Evolutionary conservation across 1,139 yeast genomes (phyloP).

Genomic region (Pichia sp.): DNA sequence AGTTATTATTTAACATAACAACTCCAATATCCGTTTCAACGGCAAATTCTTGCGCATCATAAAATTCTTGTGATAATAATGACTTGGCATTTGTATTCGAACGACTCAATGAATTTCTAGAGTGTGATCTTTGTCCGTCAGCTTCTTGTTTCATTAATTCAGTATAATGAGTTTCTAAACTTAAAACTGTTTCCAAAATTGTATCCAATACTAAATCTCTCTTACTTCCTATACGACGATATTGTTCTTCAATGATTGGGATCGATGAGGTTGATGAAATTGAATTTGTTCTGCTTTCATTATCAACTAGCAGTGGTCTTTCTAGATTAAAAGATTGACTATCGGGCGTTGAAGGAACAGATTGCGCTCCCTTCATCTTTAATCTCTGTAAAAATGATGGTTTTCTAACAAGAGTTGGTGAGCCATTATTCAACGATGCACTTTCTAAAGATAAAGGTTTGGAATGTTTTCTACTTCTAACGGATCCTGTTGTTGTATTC

Average conservation of each 20-base stretch:
- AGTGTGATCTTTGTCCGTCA: conserved; percentile 17
- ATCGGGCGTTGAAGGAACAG: conserved; percentile 6
- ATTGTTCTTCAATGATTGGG: background rate
- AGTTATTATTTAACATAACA: conserved; percentile 25
- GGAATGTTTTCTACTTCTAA: background rate
- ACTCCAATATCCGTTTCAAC: conserved; percentile 33
- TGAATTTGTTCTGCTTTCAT: background rate
- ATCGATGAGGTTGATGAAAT: conserved; percentile 1
- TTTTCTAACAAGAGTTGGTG: conserved; percentile 1
- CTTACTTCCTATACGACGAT: background rate
- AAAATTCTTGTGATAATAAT: conserved; percentile 47
- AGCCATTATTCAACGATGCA: background rate
- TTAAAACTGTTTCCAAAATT: conserved; percentile 4
- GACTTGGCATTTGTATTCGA: conserved; percentile 29
- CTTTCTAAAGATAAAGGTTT: background rate
- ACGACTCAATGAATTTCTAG: conserved; percentile 22
- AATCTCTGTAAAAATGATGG: conserved; percentile 7
- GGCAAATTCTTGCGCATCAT: conserved; percentile 58
- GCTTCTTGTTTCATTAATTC: conserved; percentile 5
- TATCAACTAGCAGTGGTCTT: background rate
- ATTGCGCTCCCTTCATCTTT: conserved; percentile 6
- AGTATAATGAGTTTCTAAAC: conserved; percentile 6
- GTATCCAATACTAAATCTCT: background rate
- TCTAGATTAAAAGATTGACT: conserved; percentile 1
- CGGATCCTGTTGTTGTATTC: background rate